Conservation (phyloP, 352 stramenopile species). For the Pythium guiyangense region DNA sequence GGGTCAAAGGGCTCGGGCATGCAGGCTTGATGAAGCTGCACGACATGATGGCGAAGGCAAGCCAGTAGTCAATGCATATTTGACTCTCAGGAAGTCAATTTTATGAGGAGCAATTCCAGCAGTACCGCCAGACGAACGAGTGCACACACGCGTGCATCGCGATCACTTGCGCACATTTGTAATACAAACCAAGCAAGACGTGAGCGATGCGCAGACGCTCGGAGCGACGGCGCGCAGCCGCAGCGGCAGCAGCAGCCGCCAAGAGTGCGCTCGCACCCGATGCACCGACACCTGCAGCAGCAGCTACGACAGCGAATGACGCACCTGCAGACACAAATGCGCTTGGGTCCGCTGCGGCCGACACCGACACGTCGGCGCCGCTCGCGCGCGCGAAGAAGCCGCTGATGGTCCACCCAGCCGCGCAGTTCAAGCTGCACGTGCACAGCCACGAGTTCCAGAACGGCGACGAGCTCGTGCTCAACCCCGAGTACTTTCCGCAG, state of each 20-base stretch:
- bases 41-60: too few relatives aligned
- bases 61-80: too few relatives aligned
- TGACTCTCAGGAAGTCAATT: too few relatives aligned
- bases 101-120: too few relatives aligned
- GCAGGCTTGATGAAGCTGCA: too few relatives aligned
- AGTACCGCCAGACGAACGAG: too few relatives aligned
- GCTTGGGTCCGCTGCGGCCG: not conserved
- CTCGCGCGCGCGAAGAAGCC: conserved; percentile 28
- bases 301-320: not conserved
- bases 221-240: conserved; percentile 42
- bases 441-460: conserved; percentile 81
- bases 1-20: too few relatives aligned
- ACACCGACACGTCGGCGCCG: not conserved
- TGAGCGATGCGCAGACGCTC: conserved; percentile 38
- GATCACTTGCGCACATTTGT: not conserved
- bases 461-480: conserved; percentile 77
- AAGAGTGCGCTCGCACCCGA: conserved; percentile 11
- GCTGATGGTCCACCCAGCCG: conserved; percentile 37
- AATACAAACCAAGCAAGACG: conserved; percentile 23
- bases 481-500: conserved; percentile 75
- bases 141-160: not conserved
- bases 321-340: conserved; percentile 1
- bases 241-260: conserved; percentile 19
- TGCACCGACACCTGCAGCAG: not conserved
- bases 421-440: conserved; percentile 77